Percentiles rank a stretch among this genome's conserved stretches.
These are phyloP conservation scores for Pezicula rhizophila DNA, from an alignment of 2,329 filamentous ascomycete genomes.

Conservation along the genomic window DNA sequence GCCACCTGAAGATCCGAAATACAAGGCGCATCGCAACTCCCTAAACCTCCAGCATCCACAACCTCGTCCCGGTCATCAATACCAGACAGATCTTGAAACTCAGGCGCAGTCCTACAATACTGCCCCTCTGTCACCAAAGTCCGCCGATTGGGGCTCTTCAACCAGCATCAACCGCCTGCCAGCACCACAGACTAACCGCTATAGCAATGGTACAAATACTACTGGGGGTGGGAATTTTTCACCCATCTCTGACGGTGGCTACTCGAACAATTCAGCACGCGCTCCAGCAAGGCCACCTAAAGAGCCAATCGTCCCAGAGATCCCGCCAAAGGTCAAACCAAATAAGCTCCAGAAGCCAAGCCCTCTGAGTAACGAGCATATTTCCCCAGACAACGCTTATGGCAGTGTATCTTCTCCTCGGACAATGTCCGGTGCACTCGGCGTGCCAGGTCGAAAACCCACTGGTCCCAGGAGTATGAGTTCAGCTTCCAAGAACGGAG, in stretches of 20 bases:
- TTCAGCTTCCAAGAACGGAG: conserved; percentile 19
- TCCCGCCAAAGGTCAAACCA: conserved; percentile 41
- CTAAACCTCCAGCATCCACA: conserved; percentile 76
- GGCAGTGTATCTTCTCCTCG: conserved; percentile 16
- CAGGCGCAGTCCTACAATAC: conserved; percentile 62
- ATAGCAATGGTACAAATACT: conserved; percentile 25
- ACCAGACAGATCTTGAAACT: conserved; percentile 67
- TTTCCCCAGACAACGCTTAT: conserved; percentile 8
- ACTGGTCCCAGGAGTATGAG: conserved; percentile 29
- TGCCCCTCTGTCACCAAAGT: conserved; percentile 51
- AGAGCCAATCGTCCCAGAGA: conserved; percentile 48
- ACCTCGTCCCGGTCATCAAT: conserved; percentile 66
- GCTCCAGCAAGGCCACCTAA: conserved; percentile 55
- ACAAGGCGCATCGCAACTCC: conserved; percentile 75
- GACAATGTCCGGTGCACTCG: conserved; percentile 17
- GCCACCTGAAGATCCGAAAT: conserved; percentile 62
- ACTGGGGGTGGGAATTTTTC: conserved; percentile 19
- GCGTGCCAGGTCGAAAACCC: conserved; percentile 26
- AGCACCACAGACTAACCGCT: conserved; percentile 49
- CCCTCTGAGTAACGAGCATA: conserved; percentile 50
- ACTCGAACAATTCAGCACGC: conserved; percentile 21
- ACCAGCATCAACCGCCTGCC: conserved; percentile 47
- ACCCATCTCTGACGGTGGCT: conserved; percentile 25
- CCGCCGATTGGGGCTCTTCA: conserved; percentile 57
- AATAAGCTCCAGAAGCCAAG: conserved; percentile 48